Conservation (phyloP, 1,284 basidiomycete species). For the Pseudozyma tsukubaensis region DNA sequence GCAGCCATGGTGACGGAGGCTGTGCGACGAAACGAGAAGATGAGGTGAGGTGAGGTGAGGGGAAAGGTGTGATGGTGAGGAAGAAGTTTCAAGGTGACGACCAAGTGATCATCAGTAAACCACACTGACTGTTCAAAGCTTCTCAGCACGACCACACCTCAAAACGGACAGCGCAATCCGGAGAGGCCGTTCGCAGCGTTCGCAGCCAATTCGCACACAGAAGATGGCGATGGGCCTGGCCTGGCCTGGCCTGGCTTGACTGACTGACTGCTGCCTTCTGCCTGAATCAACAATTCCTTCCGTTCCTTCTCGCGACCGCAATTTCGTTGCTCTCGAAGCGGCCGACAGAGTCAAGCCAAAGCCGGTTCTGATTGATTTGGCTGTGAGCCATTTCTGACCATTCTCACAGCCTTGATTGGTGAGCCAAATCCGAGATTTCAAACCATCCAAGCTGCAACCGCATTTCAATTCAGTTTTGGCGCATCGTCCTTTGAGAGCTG, state of each 20-base stretch:
- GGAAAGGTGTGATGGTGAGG: slow-evolving; percentile 5
- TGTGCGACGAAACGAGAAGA: slow-evolving; percentile 24
- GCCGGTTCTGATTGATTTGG: neutral
- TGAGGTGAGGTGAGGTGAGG: slow-evolving; percentile 17
- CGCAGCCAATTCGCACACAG: neutral
- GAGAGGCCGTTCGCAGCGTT: neutral
- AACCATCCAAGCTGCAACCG: neutral
- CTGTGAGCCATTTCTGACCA: slow-evolving; percentile 18
- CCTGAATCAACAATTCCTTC: slow-evolving; percentile 8
- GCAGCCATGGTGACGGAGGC: slow-evolving; percentile 48
- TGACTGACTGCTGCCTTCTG: neutral
- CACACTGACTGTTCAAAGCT: slow-evolving; percentile 5
- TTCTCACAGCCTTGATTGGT: slow-evolving; percentile 37
- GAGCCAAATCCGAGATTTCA: slow-evolving; percentile 7
- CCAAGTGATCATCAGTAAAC: slow-evolving; percentile 9
- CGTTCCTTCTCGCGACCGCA: slow-evolving; percentile 17
- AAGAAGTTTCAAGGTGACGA: slow-evolving; percentile 8
- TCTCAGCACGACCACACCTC: slow-evolving; percentile 4
- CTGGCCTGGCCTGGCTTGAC: neutral
- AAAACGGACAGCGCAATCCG: neutral
- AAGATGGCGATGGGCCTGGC: slow-evolving; percentile 10
- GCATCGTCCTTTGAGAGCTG: neutral
- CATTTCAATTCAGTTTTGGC: slow-evolving; percentile 2
- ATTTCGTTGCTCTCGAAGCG: slow-evolving; percentile 1
- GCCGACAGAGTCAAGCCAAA: slow-evolving; percentile 8